Evolutionary conservation across 1,284 basidiomycete species (phyloP), one percentile per base, ranked within the genome.

Genomic region (Gymnopus androsaceus): DNA sequence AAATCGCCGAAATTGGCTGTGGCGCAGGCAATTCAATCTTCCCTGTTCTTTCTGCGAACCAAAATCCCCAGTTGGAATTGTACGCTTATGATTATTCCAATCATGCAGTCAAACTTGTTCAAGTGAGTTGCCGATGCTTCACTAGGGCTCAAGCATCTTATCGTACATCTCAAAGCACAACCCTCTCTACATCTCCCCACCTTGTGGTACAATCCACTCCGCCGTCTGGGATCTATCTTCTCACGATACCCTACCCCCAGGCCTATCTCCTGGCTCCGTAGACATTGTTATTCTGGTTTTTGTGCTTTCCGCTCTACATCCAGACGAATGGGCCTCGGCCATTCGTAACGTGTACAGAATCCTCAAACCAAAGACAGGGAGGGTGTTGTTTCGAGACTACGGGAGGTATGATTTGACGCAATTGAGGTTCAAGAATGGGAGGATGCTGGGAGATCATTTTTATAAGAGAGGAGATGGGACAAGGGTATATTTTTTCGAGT

Each of bases 391-490:
- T 59, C 85, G 97, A 5, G 97, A 99, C 70, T 99, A 99, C 67
- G 97, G 95, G 0, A 83, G 97, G 25, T 84, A 98, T 69, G 97
- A 99, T 69, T 82, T 94, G 50, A 91, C 95, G 1, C 96, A 99
- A 72, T 76, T 99, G 23, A 81, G 97, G 4, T 98, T 99, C 79
- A 96, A 94, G 71, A 82, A 84, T 17, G 86, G 90, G 2, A 80
- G 97, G 28, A 79, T 99, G 60, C 80, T 99, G 14, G 90, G 93
- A 37, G 94, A 96, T 50, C 95, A 96, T 69, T 92, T 96, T 61
- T 98, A 98, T 66, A 88, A 95, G 49, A 83, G 96, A 46, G 96
- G 96, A 1, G 96, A 99, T 72, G 96, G 95, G 62, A 99, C 96
- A 0, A 79, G 97, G 33, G 95, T 98, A 0, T 98, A 97, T 71